A percentile compares a stretch with the other conserved stretches of the same genome.
Conservation (phyloP, 1,139 yeast genomes). For the Blastobotrys buckinghamii region DNA sequence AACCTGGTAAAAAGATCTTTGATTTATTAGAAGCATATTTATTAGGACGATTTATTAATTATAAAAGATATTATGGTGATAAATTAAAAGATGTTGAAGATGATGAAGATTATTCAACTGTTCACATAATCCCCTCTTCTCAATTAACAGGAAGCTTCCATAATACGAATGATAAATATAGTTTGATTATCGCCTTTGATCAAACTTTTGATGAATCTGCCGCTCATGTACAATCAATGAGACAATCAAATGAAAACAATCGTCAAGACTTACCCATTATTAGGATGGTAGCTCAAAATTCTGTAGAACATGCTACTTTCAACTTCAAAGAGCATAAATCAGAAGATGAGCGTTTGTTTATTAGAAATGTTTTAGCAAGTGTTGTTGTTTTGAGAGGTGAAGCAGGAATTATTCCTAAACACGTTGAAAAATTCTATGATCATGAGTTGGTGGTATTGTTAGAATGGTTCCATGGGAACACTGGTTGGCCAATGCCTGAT, state of each 20-base stretch:
- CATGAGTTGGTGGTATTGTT: slow-evolving; percentile 59
- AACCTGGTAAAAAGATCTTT: slow-evolving; percentile 52
- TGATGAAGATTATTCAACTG: slow-evolving; percentile 23
- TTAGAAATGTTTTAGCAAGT: slow-evolving; percentile 55
- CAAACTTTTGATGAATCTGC: slow-evolving; percentile 50
- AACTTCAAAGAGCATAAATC: slow-evolving; percentile 5
- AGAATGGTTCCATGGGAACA: slow-evolving; percentile 46
- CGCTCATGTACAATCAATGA: slow-evolving; percentile 33
- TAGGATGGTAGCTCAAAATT: slow-evolving; percentile 66
- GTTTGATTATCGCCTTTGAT: slow-evolving; percentile 65
- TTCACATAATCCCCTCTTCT: slow-evolving; percentile 32
- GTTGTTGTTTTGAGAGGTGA: slow-evolving; percentile 76
- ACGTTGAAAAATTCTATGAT: slow-evolving; percentile 66
- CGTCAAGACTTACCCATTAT: slow-evolving; percentile 53
- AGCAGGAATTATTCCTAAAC: slow-evolving; percentile 82
- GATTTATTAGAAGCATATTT: slow-evolving; percentile 77
- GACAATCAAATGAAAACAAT: slow-evolving; percentile 25
- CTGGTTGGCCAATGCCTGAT: slow-evolving; percentile 47
- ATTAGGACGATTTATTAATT: slow-evolving; percentile 60
- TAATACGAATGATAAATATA: slow-evolving; percentile 38
- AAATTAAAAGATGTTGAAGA: slow-evolving; percentile 24
- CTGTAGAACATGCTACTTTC: slow-evolving; percentile 60
- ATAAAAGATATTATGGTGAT: slow-evolving; percentile 61
- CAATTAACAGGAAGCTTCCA: slow-evolving; percentile 25
- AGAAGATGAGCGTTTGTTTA: slow-evolving; percentile 10